A percentile compares a stretch with the other conserved stretches of the same genome.
These are phyloP conservation scores for Aureobasidium sp. DNA, from an alignment of 2,329 filamentous ascomycete genomes.

Conservation along the genomic window DNA sequence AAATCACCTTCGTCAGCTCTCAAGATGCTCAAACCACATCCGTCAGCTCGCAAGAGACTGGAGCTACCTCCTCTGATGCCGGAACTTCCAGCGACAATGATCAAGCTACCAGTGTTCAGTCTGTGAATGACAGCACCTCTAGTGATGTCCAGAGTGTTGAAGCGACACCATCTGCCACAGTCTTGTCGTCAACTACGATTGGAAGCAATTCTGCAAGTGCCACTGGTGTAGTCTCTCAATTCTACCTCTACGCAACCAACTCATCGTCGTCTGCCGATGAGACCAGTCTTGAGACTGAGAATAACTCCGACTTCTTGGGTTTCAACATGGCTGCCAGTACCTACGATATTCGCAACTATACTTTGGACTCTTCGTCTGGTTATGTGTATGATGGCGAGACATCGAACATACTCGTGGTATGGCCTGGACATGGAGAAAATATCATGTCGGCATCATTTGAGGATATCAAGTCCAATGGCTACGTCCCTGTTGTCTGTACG, in stretches of 20 bases:
- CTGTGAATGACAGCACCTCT: background rate
- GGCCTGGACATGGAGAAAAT: slow-evolving; percentile 4
- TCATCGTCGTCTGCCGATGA: slow-evolving; percentile 11
- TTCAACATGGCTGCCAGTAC: slow-evolving; percentile 8
- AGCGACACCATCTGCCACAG: background rate
- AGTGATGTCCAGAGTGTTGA: background rate
- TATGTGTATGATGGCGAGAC: slow-evolving; percentile 4
- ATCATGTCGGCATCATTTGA: background rate
- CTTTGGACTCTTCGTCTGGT: background rate
- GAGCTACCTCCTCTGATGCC: background rate
- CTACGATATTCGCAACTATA: background rate
- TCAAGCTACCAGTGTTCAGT: background rate
- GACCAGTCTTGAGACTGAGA: slow-evolving; percentile 4
- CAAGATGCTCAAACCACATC: background rate
- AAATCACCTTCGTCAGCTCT: background rate
- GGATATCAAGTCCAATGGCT: background rate
- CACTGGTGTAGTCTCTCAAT: background rate
- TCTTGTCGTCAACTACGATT: background rate
- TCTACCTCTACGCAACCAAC: slow-evolving; percentile 9
- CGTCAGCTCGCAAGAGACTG: background rate
- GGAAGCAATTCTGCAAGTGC: background rate
- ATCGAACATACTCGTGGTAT: background rate
- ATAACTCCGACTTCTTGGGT: background rate
- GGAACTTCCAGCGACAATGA: background rate
- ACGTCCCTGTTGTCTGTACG: background rate